A percentile compares a stretch with the other conserved stretches of the same genome.
Evolutionary conservation across 371 early-diverging fungal species (phyloP).

Genomic region (Actinomortierella ambigua): DNA sequence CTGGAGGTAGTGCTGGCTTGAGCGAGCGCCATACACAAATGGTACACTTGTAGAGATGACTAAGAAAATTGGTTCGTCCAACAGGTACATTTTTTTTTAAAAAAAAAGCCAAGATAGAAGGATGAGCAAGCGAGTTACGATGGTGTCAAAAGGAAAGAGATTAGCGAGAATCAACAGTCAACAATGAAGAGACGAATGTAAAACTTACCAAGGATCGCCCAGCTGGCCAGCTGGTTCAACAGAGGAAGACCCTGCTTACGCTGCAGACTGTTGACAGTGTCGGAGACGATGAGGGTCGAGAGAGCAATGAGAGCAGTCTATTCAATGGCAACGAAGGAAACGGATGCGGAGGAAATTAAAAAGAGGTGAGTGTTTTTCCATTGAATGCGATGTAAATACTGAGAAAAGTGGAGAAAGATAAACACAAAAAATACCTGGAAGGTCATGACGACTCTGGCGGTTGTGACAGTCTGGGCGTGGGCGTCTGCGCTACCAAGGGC

Average conservation of each 20-base stretch:
- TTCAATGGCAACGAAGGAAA: not conserved
- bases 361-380: too few species aligned
- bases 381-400: too few species aligned
- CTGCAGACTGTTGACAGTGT: constrained; percentile 55
- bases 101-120: not conserved
- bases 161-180: not conserved
- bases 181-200: not conserved
- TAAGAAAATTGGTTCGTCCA: constrained; percentile 17
- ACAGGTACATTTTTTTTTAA: not conserved
- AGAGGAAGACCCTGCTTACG: constrained; percentile 70
- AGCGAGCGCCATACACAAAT: constrained; percentile 63
- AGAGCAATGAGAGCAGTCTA: constrained; percentile 33
- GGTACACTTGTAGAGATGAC: constrained; percentile 64
- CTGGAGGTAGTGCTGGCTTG: constrained; percentile 76
- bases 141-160: too few species aligned
- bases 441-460: constrained; percentile 48
- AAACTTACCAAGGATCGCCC: constrained; percentile 67
- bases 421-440: constrained; percentile 42
- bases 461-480: constrained; percentile 25
- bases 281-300: constrained; percentile 56
- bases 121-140: not conserved
- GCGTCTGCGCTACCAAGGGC: constrained; percentile 14
- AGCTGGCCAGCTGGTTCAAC: constrained; percentile 71
- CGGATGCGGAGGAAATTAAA: not conserved
- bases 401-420: not conserved